phyloP scores from a whole-genome alignment of 805 yeast genomes.

The Blastobotrys terrestris region DNA sequence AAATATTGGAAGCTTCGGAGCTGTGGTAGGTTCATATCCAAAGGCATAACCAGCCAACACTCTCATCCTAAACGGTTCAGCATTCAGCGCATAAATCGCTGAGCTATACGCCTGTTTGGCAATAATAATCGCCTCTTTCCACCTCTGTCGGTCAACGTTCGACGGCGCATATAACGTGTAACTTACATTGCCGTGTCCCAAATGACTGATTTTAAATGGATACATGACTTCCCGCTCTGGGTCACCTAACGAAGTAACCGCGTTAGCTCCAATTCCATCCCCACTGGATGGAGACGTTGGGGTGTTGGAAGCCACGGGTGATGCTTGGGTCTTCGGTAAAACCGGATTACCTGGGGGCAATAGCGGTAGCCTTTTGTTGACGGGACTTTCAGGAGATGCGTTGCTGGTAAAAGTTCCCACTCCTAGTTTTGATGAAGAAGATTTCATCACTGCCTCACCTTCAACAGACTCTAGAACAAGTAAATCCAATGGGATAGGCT shows the following conservation, averaged over 20 bases:
- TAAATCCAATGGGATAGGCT: conserved; percentile 39
- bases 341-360: background rate
- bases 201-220: conserved; percentile 32
- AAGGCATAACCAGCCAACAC: conserved; percentile 54
- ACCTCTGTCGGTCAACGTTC: conserved; percentile 43
- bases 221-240: conserved; percentile 25
- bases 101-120: conserved; percentile 39
- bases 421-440: conserved; percentile 20
- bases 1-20: conserved; percentile 32
- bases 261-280: conserved; percentile 8
- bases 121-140: conserved; percentile 48
- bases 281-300: conserved; percentile 11
- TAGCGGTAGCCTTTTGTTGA: background rate
- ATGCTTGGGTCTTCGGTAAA: background rate
- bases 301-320: background rate
- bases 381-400: conserved; percentile 3
- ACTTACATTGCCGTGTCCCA: conserved; percentile 28
- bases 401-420: conserved; percentile 23
- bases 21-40: conserved; percentile 54
- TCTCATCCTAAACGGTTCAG: conserved; percentile 50
- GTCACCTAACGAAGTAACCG: conserved; percentile 21
- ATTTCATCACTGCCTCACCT: conserved; percentile 29
- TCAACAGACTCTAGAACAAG: conserved; percentile 52
- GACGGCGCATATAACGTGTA: conserved; percentile 30
- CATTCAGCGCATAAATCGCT: conserved; percentile 29